A percentile compares a stretch with the other conserved stretches of the same genome.
Conservation (phyloP, 2,329 filamentous ascomycete species). For the Neofusicoccum sp. region DNA sequence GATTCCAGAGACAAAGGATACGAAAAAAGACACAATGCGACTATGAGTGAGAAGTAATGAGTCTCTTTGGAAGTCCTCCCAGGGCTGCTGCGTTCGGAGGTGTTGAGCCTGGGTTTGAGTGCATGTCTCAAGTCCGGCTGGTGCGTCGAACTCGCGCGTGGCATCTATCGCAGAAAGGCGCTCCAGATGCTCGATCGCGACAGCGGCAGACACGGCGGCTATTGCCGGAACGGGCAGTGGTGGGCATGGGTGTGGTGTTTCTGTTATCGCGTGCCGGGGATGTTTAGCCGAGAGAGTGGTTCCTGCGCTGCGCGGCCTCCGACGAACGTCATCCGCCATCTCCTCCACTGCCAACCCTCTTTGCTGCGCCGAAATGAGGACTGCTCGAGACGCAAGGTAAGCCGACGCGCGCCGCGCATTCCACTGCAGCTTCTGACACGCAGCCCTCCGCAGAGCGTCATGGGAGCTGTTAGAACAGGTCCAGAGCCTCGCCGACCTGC, state of each 20-base stretch:
- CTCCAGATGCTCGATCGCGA: too few relatives aligned
- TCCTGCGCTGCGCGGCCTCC: too few relatives aligned
- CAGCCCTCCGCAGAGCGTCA: background rate
- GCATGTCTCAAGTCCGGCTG: too few relatives aligned
- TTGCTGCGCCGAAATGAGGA: slow-evolving; percentile 15
- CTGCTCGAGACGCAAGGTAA: slow-evolving; percentile 19
- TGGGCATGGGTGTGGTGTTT: background rate
- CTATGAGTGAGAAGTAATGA: too few relatives aligned
- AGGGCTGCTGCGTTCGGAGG: too few relatives aligned
- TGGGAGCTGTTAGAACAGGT: slow-evolving; percentile 17
- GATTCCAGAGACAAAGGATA: background rate
- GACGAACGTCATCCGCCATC: slow-evolving; percentile 17
- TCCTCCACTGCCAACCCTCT: slow-evolving; percentile 6
- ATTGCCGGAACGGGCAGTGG: too few relatives aligned
- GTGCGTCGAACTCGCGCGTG: too few relatives aligned
- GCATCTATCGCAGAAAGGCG: too few relatives aligned
- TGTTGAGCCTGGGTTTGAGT: too few relatives aligned
- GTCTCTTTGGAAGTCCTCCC: too few relatives aligned
- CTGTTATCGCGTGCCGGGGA: background rate
- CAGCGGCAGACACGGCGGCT: too few relatives aligned
- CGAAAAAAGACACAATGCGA: background rate
- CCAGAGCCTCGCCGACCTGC: slow-evolving; percentile 14
- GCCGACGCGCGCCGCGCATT: background rate
- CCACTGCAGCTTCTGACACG: background rate
- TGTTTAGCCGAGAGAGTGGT: background rate